phyloP scores from a whole-genome alignment of 345 rosid genomes.

The Citrus maxima region DNA sequence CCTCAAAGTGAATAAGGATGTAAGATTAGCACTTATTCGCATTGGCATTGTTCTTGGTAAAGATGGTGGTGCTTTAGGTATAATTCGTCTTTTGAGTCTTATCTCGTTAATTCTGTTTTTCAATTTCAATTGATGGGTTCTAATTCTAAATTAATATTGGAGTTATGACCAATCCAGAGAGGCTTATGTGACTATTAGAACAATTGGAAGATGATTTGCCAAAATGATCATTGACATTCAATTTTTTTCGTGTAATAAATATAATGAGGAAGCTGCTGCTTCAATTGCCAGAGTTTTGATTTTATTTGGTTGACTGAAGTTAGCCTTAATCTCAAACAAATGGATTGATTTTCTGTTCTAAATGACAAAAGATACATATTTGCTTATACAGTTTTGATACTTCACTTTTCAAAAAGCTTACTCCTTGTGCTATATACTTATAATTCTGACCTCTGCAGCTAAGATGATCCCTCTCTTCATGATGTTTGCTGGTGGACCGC shows the following conservation, averaged over 20 bases:
- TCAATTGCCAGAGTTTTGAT: background rate
- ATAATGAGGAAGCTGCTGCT: background rate
- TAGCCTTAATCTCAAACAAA: background rate
- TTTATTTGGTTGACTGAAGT: background rate
- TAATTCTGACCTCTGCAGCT: slow-evolving; percentile 46
- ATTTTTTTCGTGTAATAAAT: background rate
- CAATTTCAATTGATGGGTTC: background rate
- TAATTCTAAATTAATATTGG: background rate
- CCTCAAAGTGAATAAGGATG: slow-evolving; percentile 62
- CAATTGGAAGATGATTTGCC: background rate
- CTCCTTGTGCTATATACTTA: slow-evolving; percentile 1
- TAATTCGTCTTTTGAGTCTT: background rate
- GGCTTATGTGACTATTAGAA: background rate
- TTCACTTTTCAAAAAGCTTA: background rate
- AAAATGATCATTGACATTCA: background rate
- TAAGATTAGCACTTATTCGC: slow-evolving; percentile 79
- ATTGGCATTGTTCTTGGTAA: slow-evolving; percentile 95
- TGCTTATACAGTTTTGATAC: background rate
- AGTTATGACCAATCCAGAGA: background rate
- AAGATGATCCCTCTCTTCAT: slow-evolving; percentile 90
- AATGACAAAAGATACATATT: background rate
- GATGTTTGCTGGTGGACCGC: slow-evolving; percentile 97
- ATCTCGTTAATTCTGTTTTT: background rate
- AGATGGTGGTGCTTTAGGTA: slow-evolving; percentile 98
- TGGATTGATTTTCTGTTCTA: background rate